Conservation (phyloP, 2,329 filamentous ascomycete genomes). For the Pleomassaria siparia region DNA sequence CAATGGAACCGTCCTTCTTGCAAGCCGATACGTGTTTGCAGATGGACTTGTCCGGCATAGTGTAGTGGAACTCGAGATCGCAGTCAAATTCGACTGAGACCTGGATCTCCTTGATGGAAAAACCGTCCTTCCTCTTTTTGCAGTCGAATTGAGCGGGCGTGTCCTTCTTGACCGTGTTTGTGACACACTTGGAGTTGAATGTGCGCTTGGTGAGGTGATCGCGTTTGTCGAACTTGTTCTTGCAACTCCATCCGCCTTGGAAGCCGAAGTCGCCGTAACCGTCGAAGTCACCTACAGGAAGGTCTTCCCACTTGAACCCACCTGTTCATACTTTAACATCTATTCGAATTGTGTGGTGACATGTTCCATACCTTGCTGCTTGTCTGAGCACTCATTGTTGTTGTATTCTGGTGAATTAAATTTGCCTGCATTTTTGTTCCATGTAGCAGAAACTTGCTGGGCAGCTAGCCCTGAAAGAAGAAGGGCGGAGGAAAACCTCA, state of each 20-base stretch:
- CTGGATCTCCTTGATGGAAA: constrained; percentile 76
- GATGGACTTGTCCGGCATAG: constrained; percentile 76
- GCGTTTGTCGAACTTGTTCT: constrained; percentile 62
- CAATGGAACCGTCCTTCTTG: constrained; percentile 65
- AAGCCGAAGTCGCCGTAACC: constrained; percentile 69
- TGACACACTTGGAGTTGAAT: constrained; percentile 47
- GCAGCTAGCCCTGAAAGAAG: constrained; percentile 50
- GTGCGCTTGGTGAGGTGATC: constrained; percentile 53
- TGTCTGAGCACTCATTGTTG: constrained; percentile 73
- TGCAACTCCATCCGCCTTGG: constrained; percentile 73
- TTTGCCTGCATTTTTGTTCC: constrained; percentile 52
- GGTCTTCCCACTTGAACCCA: constrained; percentile 72
- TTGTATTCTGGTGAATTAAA: constrained; percentile 72
- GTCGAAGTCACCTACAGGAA: constrained; percentile 59
- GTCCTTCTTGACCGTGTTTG: constrained; percentile 52
- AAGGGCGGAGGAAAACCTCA: constrained; percentile 48
- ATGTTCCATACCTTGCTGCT: constrained; percentile 55
- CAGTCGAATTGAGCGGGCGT: constrained; percentile 69
- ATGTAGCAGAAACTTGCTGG: constrained; percentile 52
- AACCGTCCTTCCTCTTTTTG: constrained; percentile 50
- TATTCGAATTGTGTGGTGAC: too few relatives aligned
- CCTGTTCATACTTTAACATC: not conserved
- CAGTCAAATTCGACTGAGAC: constrained; percentile 74
- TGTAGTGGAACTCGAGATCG: constrained; percentile 82
- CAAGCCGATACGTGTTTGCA: constrained; percentile 79